Evolutionary conservation across 2,329 filamentous ascomycete species (phyloP).

Genomic region (Mollisia scopiformis): DNA sequence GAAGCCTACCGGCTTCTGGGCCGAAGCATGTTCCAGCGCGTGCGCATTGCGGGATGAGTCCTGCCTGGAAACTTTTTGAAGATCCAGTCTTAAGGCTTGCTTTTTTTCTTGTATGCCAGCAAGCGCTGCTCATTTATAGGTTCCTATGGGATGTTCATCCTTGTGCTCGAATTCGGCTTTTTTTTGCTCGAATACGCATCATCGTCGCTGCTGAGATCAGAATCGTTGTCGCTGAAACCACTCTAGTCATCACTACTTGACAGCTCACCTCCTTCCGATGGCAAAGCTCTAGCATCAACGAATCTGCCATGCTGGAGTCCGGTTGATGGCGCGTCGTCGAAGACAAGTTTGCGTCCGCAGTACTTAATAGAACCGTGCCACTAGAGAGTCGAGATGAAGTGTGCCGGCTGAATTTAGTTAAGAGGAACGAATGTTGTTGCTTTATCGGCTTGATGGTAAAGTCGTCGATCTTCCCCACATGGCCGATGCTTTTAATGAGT

Average conservation of each 20-base stretch:
- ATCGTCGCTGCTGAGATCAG: not conserved
- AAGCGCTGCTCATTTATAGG: too few species aligned
- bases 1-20: not conserved
- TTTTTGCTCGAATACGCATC: conserved; percentile 4
- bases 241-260: too few species aligned
- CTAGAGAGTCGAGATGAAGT: conserved; percentile 6
- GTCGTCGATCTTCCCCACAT: too few species aligned
- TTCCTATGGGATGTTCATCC: conserved; percentile 1
- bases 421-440: too few species aligned
- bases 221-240: not conserved
- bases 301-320: not conserved
- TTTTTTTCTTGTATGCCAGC: too few species aligned
- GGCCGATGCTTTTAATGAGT: conserved; percentile 20
- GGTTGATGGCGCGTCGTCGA: conserved; percentile 1
- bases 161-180: not conserved
- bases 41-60: not conserved
- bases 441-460: not conserved
- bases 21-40: conserved; percentile 1
- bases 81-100: not conserved
- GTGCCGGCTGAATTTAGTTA: conserved; percentile 26
- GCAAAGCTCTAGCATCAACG: too few species aligned
- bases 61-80: not conserved
- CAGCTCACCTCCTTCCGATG: too few species aligned
- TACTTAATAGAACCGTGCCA: too few species aligned
- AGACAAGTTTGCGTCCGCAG: not conserved